Evolutionary conservation across 108 stramenopile species (phyloP), one percentile per base, ranked within the genome.

Genomic region (Seminavis robusta): DNA sequence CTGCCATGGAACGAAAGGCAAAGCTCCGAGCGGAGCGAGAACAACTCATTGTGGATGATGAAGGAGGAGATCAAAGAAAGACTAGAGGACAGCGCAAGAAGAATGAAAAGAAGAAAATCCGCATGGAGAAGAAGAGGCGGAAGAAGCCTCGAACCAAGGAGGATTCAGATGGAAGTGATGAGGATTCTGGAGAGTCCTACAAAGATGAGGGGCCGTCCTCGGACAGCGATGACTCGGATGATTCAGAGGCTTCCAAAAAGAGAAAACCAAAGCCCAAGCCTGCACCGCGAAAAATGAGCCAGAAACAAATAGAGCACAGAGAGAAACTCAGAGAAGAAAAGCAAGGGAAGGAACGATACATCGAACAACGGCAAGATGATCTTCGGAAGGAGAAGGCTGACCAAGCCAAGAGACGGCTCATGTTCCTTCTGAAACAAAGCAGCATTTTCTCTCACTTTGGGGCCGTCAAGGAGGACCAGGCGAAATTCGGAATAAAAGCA

Each of bases 371-470:
- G 36, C 87, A 88, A 50, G 74, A 77, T 24, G 84, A 85, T 71
- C 69, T 94, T 15, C 65, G 83, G 6, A 63, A 65, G 37, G 84
- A 88, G 46, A 67, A 77, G 21, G 84, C 87, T 15, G 62, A 53
- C 4, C 90, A 90, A 54, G 93, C 94, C 2, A 86, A 94, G 64
- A 62, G 76, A 29, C 79, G 95, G n/a, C 73, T 99, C 21, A 84
- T 97, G 49, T 99, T 89, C 63, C 88, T 98, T 20, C 64, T 97
- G 57, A 83, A 92, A 54, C 97, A 99, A 71, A 86, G 84, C 38
- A 96, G 97, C 63, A 92, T 99, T 38, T 99, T 99, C 71, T 74
- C 89, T 43, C 95, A 97, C 52, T 99, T 99, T 71, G 94, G 88
- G 1, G 58, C 59, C 56, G 89, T 88, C 47, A 80, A 83, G 44